A percentile compares a stretch with the other conserved stretches of the same genome.
These are phyloP conservation scores for Zopfochytrium polystomum DNA, from an alignment of 371 early-diverging fungal species.

Conservation along the genomic window DNA sequence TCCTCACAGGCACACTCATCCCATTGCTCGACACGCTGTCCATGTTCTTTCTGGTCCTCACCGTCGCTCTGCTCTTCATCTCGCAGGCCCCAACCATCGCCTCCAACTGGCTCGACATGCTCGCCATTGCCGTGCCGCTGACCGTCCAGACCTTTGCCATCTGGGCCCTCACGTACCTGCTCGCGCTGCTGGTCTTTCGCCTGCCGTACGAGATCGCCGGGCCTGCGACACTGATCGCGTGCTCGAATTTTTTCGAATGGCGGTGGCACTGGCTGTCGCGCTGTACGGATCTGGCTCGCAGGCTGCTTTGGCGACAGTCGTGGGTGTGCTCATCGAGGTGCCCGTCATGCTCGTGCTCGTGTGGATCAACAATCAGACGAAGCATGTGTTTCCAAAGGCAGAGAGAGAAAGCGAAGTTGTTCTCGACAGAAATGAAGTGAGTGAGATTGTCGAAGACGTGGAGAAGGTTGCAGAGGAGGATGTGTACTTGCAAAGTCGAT, in stretches of 20 bases:
- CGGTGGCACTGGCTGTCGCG: constrained; percentile 72
- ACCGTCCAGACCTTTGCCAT: constrained; percentile 62
- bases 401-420: no score
- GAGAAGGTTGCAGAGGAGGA: no score
- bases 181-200: constrained; percentile 34
- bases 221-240: constrained; percentile 68
- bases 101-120: constrained; percentile 59
- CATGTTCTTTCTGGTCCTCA: not conserved
- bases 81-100: constrained; percentile 64
- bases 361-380: no score
- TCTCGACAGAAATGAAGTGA: no score
- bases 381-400: no score
- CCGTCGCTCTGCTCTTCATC: constrained; percentile 44
- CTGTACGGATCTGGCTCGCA: constrained; percentile 64
- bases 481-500: no score
- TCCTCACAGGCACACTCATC: not conserved
- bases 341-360: constrained; percentile 60
- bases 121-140: constrained; percentile 67
- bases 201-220: constrained; percentile 53
- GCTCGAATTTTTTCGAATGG: constrained; percentile 73
- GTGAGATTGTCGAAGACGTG: no score
- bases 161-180: constrained; percentile 53
- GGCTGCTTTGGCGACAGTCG: constrained; percentile 65
- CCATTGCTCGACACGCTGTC: constrained; percentile 21
- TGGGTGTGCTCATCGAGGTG: constrained; percentile 77